Evolutionary conservation across 257 asterid genomes (phyloP), one percentile per base, ranked within the genome.

Genomic region (Petrea volubilis): DNA sequence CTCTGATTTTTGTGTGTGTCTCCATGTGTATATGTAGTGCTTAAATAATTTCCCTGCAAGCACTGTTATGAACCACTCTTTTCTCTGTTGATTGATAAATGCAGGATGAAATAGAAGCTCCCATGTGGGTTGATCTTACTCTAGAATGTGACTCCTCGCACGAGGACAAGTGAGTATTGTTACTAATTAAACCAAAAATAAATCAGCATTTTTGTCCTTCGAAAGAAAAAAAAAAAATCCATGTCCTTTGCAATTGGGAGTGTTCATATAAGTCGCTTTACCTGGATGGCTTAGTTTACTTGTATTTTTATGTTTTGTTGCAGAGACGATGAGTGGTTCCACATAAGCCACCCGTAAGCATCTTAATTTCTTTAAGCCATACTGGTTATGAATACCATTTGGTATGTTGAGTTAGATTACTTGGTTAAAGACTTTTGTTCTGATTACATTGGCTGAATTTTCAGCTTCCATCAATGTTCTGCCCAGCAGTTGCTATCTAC

Each of bases 271-370:
- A 50, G 14, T n/a, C 15, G 41, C 46, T 14, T 23, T 4, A 44
- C 7, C 31, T 17, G 17, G 4, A 29, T 51, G 29, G 23, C 61
- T 7, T 20, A 67, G 23, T 52, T 75, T 64, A 49, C 49, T 38
- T 33, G 31, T 14, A 21, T 67, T 25, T 68, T 55, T 41, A 9
- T 61, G 21, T 68, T 59, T 8, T 52, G 63, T 69, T 79, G 73
- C 84, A 81, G 86, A 68, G 81, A 81, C 33, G 89, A 84, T 41
- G 86, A 81, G 71, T 84, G 89, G 89, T 84, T 84, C 53, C 62
- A 71, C 69, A 61, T 51, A 31, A 74, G 73, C 79, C 89, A 84
- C 66, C 78, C 79, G 86, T 81, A 79, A 76, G 86, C 40, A 25
- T 62, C 68, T 73, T 46, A 28, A n/a, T 11, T 41, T 44, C 23